These are phyloP conservation scores for Cryptococcus jaspeensis DNA, from an alignment of 1,284 basidiomycete species.

Conservation along the genomic window DNA sequence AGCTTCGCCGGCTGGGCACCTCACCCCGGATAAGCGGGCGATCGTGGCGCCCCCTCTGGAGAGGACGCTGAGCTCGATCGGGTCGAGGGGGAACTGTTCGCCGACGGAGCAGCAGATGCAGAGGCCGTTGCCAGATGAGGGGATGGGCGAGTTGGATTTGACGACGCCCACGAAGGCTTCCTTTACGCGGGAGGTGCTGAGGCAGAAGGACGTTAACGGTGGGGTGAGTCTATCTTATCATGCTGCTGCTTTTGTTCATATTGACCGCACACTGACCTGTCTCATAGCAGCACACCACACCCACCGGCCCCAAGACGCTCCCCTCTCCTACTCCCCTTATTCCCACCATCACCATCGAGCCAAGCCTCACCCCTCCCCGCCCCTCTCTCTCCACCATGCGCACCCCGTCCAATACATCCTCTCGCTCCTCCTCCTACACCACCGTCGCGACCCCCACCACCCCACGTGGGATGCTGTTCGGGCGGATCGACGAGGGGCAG, in stretches of 20 bases:
- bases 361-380: slow-evolving; percentile 14
- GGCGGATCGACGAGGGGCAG: slow-evolving; percentile 6
- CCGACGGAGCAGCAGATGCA: slow-evolving; percentile 16
- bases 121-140: slow-evolving; percentile 7
- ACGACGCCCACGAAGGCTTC: not conserved
- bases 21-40: slow-evolving; percentile 15
- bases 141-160: not conserved
- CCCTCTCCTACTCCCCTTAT: slow-evolving; percentile 2
- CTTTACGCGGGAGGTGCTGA: not conserved
- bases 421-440: slow-evolving; percentile 12
- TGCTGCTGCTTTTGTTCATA: not conserved
- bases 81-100: slow-evolving; percentile 13
- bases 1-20: slow-evolving; percentile 10
- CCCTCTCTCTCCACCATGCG: slow-evolving; percentile 13
- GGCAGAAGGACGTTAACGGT: slow-evolving; percentile 7
- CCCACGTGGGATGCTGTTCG: slow-evolving; percentile 11
- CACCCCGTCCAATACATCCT: slow-evolving; percentile 1
- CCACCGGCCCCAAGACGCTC: not conserved
- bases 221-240: slow-evolving; percentile 5
- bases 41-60: slow-evolving; percentile 22
- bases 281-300: not conserved
- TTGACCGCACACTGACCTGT: not conserved
- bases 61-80: slow-evolving; percentile 19
- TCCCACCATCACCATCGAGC: slow-evolving; percentile 17
- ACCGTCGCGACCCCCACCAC: slow-evolving; percentile 13